Evolutionary conservation across 2,329 filamentous ascomycete genomes (phyloP).

Genomic region (Phoma sp.): DNA sequence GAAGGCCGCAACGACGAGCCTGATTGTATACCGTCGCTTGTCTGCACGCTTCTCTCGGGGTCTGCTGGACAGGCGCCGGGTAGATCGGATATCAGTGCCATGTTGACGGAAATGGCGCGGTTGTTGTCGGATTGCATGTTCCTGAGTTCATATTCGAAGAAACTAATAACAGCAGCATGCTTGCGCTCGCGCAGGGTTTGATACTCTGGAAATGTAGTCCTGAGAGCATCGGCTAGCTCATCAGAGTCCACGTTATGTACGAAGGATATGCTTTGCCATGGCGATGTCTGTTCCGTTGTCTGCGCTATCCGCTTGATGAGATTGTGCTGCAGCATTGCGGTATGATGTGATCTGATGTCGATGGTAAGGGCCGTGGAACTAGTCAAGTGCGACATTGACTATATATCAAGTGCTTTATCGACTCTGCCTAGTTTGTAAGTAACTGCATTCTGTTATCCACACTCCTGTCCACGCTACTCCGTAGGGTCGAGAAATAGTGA

Average conservation of each 20-base stretch:
- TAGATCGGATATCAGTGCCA: background rate
- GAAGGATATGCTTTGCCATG: slow-evolving; percentile 38
- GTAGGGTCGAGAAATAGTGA: no score
- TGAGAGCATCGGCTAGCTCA: slow-evolving; percentile 30
- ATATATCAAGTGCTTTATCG: no score
- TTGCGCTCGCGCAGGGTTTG: slow-evolving; percentile 33
- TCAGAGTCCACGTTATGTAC: slow-evolving; percentile 33
- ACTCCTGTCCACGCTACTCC: no score
- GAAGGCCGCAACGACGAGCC: background rate
- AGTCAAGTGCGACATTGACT: no score
- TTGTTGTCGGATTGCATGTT: slow-evolving; percentile 20
- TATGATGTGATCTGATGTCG: no score
- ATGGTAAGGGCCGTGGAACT: no score
- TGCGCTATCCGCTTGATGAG: slow-evolving; percentile 23
- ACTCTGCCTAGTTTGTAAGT: no score
- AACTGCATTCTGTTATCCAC: no score
- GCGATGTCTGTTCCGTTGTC: slow-evolving; percentile 31
- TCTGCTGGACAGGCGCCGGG: background rate
- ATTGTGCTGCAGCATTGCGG: slow-evolving; percentile 8
- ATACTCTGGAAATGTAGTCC: slow-evolving; percentile 25
- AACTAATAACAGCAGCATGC: slow-evolving; percentile 37
- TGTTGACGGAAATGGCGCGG: background rate
- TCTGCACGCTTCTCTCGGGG: background rate
- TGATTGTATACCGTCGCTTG: no score
- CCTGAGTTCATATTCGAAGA: slow-evolving; percentile 29